Base-by-base conservation (phyloP, 225 moss, liverwort and hornwort species). In the Physcomitrium patens region DNA sequence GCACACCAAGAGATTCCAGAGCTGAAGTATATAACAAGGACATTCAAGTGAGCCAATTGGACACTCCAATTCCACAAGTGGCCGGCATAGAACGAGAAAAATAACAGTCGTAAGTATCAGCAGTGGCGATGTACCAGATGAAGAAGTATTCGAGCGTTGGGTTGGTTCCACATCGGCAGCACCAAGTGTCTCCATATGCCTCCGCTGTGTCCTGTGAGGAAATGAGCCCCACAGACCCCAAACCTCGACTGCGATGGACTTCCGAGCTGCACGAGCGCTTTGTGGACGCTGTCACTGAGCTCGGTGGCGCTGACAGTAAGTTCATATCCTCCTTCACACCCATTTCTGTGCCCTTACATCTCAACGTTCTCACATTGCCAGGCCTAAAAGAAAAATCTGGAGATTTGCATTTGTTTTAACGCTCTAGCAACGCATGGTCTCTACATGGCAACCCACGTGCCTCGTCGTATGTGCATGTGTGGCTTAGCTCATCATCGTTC, bases 291-390 rank as follows among this genome's bases (percentile, higher is more conserved):
- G 96, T 96, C 13, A 83, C 90, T 7, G 92, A 94, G 86, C 76
- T 96, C 70, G 96, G 96, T 48, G 96, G 96, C 58, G 86, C 92
- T 12, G 96, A 96, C 59, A 94, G 95, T 95, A 82, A 86, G 92
- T 78, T 22, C 12, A 31, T 1, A 9, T 17, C 0, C 17, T 46
- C 41, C 56, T 10, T 76, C 42, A 16, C 24, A 27, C 59, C 20
- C 14, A 24, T 64, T 31, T 28, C 19, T 54, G 23, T 41, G 24
- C 19, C 37, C 60, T 16, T 51, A 27, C n/a, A 10, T 12, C 53
- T n/a, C 53, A 17, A 52, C 1, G 19, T 6, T 24, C 6, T 15
- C 15, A 12, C 5, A 49, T 12, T 14, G 3, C 49, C 12, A 49
- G 3, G 49, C 49, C 13, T 49, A 12, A 12, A 47, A 15, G 6